Base-by-base conservation (phyloP, 2,329 filamentous ascomycete species). In the Fusarium proliferatum region DNA sequence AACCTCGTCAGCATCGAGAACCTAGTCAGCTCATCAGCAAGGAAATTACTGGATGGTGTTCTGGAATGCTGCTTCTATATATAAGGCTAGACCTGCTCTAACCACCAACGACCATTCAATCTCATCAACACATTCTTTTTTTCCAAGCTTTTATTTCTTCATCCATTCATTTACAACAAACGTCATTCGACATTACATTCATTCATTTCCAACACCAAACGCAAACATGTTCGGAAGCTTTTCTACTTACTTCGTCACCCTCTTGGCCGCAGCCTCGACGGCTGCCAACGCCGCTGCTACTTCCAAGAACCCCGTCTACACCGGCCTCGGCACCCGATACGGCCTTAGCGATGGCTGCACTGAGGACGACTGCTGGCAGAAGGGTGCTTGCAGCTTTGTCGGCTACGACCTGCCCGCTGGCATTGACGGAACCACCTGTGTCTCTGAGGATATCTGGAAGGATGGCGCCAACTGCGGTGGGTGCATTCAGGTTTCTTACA, bases 381-480 rank as follows among this genome's bases (percentile, higher is more conserved):
- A 61, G 23, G 64, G 64, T 41, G 64, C 64, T 3, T 67, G 64
- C 39, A 67, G 64, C 28, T 67, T 67, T 28, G 64, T 67, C 21
- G 64, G 26, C 26, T 67, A 67, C 7, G 33, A 67, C 5, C 46
- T 67, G 34, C 64, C 64, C 19, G 9, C 38, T 28, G 64, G 64
- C 6, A 67, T 67, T 13, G 63, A 67, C 15, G 64, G 64, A 21
- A 21, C 34, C 16, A 67, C 63, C 3, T 67, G 64, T 38, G 45
- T 67, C 26, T 67, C 63, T 23, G 64, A 67, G 17, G 63, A 67
- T 9, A 67, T 67, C 34, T 67, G 64, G 64, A 2, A 61, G 16
- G 51, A 67, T 11, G 64, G 64, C 5, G 64, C 63, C 45, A 67
- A 67, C 53, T 67, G 64, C 1, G 64, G 64, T 41, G 64, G 64